phyloP scores from a whole-genome alignment of 257 asterid genomes.

The Nicotiana attenuata region DNA sequence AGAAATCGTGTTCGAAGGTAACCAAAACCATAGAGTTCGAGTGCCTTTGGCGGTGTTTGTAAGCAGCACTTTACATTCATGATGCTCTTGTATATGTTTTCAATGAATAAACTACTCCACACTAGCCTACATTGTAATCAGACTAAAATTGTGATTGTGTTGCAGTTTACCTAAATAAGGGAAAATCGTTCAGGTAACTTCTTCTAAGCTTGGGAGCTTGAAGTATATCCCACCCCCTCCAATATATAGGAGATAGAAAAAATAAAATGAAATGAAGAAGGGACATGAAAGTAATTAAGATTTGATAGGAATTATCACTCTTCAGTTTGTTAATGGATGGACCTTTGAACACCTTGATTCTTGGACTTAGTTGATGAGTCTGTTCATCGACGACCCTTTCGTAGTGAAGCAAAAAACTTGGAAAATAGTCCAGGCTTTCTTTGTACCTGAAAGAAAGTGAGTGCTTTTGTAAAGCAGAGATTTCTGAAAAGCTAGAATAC shows the following conservation, averaged over 20 bases:
- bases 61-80: slow-evolving; percentile 29
- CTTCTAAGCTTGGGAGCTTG: neutral
- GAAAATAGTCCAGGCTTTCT: slow-evolving; percentile 21
- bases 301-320: neutral
- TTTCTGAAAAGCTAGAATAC: neutral
- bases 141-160: neutral
- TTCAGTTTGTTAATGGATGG: neutral
- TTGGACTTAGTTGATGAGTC: neutral
- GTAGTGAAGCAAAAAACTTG: slow-evolving; percentile 11
- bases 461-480: neutral
- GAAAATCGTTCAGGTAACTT: neutral
- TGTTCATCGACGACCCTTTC: slow-evolving; percentile 16
- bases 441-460: slow-evolving; percentile 18
- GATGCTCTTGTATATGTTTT: slow-evolving; percentile 7
- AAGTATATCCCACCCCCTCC: neutral
- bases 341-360: neutral
- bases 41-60: slow-evolving; percentile 51
- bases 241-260: neutral
- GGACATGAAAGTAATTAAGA: neutral
- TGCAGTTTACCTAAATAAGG: neutral
- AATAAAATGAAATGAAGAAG: neutral
- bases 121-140: neutral
- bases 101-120: neutral
- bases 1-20: slow-evolving; percentile 46
- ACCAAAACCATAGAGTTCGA: slow-evolving; percentile 43